Base-by-base conservation (phyloP, 257 asterid genomes). In the Buddleja alternifolia region DNA sequence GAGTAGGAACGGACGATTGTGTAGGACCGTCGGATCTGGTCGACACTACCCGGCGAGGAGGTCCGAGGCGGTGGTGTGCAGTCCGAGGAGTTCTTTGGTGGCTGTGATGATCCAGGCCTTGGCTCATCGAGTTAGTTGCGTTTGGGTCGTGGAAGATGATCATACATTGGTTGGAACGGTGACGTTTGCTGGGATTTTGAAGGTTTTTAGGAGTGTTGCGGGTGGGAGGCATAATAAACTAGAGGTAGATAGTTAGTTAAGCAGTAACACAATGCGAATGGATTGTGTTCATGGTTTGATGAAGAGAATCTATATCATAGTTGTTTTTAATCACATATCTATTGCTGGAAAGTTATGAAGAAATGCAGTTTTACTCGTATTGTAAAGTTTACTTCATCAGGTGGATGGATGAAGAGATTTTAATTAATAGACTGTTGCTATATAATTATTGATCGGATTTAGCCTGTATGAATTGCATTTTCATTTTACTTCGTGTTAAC, bases 51-150 rank as follows among this genome's bases (percentile, higher is more conserved):
- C 82, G 0, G 82, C 74, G 0, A 82, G 88, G 86, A 80, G 90
- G 67, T 82, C 88, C 0, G 95, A 89, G 85, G 88, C 90, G 6
- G 81, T 92, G 3, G 73, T 81, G 24, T 89, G 98, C 51, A 75
- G 84, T 54, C 94, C 83, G 0, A 66, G 84, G 86, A 89, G 90
- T 73, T 89, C 95, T 14, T 73, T 92, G 69, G 85, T 84, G 72
- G 98, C 96, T 2, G 94, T 87, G 77, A 82, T 92, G 94, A 74
- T 92, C 44, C 93, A 92, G 79, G 93, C 92, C 1, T 84, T 92
- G 8, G 81, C 98, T 0, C 90, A 85, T 61, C 90, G 95, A 0
- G 94, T 74, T 10, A 82, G 79, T 57, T 84, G 88, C 4, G 78
- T 87, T 7, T 92, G 96, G 98, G 98, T 92, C 47, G 93, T 87